phyloP scores from a whole-genome alignment of 805 yeast genomes.

The Myxozyma monticola region DNA sequence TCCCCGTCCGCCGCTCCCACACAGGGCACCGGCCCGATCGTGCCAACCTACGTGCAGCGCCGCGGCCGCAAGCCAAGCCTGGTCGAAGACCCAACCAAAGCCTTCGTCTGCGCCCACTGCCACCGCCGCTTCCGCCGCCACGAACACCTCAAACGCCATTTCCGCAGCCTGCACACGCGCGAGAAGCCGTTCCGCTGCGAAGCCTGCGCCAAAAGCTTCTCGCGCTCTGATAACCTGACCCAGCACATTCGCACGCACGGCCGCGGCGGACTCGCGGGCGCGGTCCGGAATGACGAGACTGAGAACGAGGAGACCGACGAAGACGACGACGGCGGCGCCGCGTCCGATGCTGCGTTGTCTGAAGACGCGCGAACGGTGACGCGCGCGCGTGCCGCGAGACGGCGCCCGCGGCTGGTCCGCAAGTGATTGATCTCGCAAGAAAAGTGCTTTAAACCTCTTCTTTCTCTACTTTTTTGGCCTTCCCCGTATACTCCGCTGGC shows the following conservation, averaged over 20 bases:
- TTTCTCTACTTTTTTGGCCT: no score
- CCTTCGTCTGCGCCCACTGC: conserved; percentile 42
- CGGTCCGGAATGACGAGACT: background rate
- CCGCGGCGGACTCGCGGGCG: conserved; percentile 1
- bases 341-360: background rate
- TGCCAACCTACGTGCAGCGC: conserved; percentile 17
- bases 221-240: conserved; percentile 40
- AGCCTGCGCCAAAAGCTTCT: conserved; percentile 39
- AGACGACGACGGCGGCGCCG: background rate
- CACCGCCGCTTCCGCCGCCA: conserved; percentile 42
- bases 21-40: background rate
- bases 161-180: conserved; percentile 65
- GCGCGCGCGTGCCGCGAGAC: no score
- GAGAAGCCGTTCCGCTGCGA: conserved; percentile 47
- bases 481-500: no score
- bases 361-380: no score
- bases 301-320: no score
- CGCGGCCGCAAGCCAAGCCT: conserved; percentile 29
- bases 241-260: conserved; percentile 39
- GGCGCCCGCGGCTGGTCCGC: no score
- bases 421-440: no score
- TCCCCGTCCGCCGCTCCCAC: background rate
- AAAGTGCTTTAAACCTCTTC: no score
- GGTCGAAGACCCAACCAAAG: conserved; percentile 34
- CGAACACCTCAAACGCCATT: conserved; percentile 54